These are phyloP conservation scores for Zygosaccharomyces sapae DNA, from an alignment of 1,139 yeast genomes.

Conservation along the genomic window DNA sequence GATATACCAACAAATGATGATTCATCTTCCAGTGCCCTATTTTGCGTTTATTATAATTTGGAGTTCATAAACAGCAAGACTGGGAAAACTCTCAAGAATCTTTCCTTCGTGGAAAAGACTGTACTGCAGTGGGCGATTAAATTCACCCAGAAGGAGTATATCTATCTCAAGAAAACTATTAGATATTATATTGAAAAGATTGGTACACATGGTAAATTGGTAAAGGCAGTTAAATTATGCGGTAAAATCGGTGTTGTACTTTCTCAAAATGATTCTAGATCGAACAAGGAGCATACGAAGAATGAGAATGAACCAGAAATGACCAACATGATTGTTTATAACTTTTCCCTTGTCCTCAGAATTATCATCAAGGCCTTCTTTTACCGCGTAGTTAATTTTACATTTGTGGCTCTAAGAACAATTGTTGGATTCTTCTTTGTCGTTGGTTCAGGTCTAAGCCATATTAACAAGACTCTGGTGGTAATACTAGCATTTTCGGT, in stretches of 20 bases:
- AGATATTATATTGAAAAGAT: conserved; percentile 36
- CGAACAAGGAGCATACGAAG: conserved; percentile 1
- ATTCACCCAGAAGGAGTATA: conserved; percentile 25
- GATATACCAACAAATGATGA: conserved; percentile 18
- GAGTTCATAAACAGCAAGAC: conserved; percentile 25
- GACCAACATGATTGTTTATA: conserved; percentile 17
- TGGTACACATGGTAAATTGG: conserved; percentile 59
- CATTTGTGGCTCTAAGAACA: conserved; percentile 23
- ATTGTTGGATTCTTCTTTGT: conserved; percentile 22
- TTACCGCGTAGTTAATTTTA: conserved; percentile 24
- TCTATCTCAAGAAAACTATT: conserved; percentile 26
- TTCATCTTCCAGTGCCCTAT: conserved; percentile 21
- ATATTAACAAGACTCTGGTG: conserved; percentile 25
- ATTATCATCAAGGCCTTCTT: conserved; percentile 30
- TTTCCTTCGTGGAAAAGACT: conserved; percentile 22
- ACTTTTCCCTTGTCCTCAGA: conserved; percentile 26
- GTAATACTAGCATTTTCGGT: conserved; percentile 24
- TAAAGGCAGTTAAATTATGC: conserved; percentile 60
- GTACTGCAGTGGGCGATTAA: conserved; percentile 20
- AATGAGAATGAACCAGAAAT: no score
- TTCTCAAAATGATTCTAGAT: conserved; percentile 1
- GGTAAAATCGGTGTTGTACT: conserved; percentile 41
- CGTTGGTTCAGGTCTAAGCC: conserved; percentile 22
- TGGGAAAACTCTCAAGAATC: conserved; percentile 28
- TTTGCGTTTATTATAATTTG: conserved; percentile 26